phyloP scores from a whole-genome alignment of 768 basidiomycete species.

The Leucosporidium yakuticum region DNA sequence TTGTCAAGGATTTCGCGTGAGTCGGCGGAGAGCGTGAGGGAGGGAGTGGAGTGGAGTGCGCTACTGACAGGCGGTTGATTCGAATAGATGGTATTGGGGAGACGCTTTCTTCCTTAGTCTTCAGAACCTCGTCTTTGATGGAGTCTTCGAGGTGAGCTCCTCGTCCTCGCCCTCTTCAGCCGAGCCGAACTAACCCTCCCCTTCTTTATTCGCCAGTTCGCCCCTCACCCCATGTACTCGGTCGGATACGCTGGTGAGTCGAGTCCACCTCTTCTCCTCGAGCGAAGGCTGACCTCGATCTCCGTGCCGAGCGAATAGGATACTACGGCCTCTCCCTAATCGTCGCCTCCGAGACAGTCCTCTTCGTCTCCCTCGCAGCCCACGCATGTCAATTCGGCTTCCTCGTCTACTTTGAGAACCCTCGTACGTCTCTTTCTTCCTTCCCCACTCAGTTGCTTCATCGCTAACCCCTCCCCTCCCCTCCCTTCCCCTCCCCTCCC shows the following conservation, averaged over 20 bases:
- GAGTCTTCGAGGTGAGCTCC: constrained; percentile 77
- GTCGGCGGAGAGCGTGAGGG: constrained; percentile 63
- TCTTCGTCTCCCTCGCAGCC: constrained; percentile 87
- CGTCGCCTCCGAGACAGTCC: constrained; percentile 76
- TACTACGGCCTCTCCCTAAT: constrained; percentile 94
- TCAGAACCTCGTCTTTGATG: constrained; percentile 79
- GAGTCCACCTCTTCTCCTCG: not conserved
- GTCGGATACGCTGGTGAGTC: constrained; percentile 50
- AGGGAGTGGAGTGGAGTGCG: too few relatives aligned
- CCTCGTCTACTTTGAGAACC: constrained; percentile 91
- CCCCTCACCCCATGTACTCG: constrained; percentile 78
- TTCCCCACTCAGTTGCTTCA: not conserved
- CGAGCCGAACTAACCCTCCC: not conserved
- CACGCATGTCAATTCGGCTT: constrained; percentile 97
- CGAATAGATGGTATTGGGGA: constrained; percentile 34
- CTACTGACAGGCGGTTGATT: too few relatives aligned
- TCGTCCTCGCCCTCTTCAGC: not conserved
- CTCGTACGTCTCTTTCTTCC: constrained; percentile 57
- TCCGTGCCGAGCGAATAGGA: not conserved
- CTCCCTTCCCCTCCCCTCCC: too few relatives aligned
- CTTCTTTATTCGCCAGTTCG: constrained; percentile 33
- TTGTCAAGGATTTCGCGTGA: constrained; percentile 96
- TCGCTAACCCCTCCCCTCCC: too few relatives aligned
- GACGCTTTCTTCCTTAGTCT: constrained; percentile 43
- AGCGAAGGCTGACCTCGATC: not conserved